Base-by-base conservation (phyloP, 306 rosid genomes). In the Styphnolobium japonicum region DNA sequence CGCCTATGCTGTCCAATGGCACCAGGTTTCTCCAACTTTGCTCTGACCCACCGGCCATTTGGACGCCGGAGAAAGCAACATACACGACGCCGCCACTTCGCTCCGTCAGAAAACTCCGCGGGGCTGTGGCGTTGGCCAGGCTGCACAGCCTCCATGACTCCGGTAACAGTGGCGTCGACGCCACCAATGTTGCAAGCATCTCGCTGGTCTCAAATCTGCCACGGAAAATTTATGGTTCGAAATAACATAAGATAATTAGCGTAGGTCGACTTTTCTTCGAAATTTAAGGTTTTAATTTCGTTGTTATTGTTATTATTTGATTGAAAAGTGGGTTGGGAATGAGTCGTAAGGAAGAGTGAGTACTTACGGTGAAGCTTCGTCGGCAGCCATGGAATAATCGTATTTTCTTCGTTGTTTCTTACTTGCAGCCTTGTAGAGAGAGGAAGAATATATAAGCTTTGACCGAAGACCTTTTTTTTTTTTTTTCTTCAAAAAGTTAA, bases 111-210 rank as follows among this genome's bases (percentile, higher is more conserved):
- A 92, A 89, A 43, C 83, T 42, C 66, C 53, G 57, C 55, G 83
- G 49, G 0, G 86, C 69, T 2, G 72, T 4, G 66, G 87, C 27
- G 92, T 85, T 90, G 61, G 90, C 92, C 36, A 48, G 2, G 67
- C 42, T 58, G 92, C 98, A 92, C 2, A 92, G 80, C 66, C 81
- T 80, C 98, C 98, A 94, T 2, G 98, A 89, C 37, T 94, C 88
- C n/a, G 69, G 11, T 53, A 94, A 80, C 84, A 94, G 76, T 2
- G 91, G 97, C 33, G 92, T 94, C 2, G 97, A 91, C 1, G 85
- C 83, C 82, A 94, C 15, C 27, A 92, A 83, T 5, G 87, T 84
- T 0, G 97, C 93, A 37, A 90, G 70, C 89, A 84, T 83, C 90
- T 92, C 97, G 71, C 95, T 85, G 29, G 85, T 85, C 87, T 94